phyloP scores from a whole-genome alignment of 2,329 filamentous ascomycete species.

The Elsinoe australis region DNA sequence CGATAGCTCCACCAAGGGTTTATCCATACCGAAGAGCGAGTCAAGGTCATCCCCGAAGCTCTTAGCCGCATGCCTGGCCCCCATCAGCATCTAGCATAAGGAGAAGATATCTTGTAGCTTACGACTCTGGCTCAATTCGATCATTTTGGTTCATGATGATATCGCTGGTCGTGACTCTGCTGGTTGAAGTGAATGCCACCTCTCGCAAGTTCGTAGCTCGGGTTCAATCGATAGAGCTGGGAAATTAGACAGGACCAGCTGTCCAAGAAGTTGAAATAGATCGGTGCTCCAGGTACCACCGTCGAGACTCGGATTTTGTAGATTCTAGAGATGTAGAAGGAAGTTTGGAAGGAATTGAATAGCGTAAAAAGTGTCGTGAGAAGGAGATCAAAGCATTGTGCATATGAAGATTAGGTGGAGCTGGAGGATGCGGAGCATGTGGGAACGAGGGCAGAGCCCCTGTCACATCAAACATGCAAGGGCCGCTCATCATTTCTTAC shows the following conservation, averaged over 20 bases:
- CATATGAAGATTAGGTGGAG: neutral
- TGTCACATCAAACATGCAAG: slow-evolving; percentile 15
- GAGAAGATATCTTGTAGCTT: slow-evolving; percentile 14
- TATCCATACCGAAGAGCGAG: slow-evolving; percentile 82
- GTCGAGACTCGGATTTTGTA: too few relatives aligned
- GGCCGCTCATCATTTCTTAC: neutral
- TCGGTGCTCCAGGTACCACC: too few relatives aligned
- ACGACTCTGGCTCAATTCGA: slow-evolving; percentile 25
- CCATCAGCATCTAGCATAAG: neutral
- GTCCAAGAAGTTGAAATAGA: neutral
- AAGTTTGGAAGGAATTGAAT: too few relatives aligned
- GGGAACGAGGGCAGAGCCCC: neutral
- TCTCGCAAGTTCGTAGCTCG: too few relatives aligned
- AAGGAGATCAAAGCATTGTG: neutral
- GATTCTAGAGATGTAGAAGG: too few relatives aligned
- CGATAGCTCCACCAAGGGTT: slow-evolving; percentile 63
- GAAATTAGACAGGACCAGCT: neutral
- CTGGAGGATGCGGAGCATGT: neutral
- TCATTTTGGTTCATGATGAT: neutral
- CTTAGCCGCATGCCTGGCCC: slow-evolving; percentile 44
- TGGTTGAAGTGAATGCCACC: neutral
- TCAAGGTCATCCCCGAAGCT: slow-evolving; percentile 81
- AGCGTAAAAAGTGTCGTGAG: neutral
- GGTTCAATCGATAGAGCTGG: neutral
- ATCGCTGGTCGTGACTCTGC: neutral